Base-by-base conservation (phyloP, 176 grass and related monocot species). In the Alopecurus myosuroides region DNA sequence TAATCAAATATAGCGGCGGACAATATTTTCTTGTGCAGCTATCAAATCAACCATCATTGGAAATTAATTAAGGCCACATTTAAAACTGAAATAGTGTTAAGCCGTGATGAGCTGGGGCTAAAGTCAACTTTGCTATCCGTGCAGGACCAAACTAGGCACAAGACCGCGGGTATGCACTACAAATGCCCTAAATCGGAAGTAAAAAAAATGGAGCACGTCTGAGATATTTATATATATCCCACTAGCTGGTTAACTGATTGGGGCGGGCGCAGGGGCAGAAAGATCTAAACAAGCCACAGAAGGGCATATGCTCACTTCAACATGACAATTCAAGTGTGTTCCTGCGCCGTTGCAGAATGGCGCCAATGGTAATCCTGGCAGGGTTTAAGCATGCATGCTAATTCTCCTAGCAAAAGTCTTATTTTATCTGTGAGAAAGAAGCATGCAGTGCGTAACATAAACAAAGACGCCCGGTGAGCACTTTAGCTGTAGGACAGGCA, bases 71-170 rank as follows among this genome's bases (percentile, higher is more conserved):
- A 45, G 6, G 23, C 9, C 40, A 18, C 40, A 72, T 29, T 46
- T 15, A 46, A 17, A 28, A 9, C 56, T 60, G 30, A 62, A 28
- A 60, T 26, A 55, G 7, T 46, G 17, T 1, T 57, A 29, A 26
- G 57, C 25, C 17, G 4, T 62, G 58, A 62, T 31, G 78, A 14
- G 17, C 36, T 46, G 0, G 71, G 30, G 14, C 20, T 72, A 36
- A 72, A 37, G 76, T 86, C 65, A 79, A 58, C 71, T 50, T 74
- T 31, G 70, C 28, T 74, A 30, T 7, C 50, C 35, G 5, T 69
- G 37, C 68, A 70, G 5, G 37, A 41, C 11, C n/a, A 70, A 26
- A 44, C 39, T 44, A 44, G 39, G 68, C 11, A 42, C 11, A 14
- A 14, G 19, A 70, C 67, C 23, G 10, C 20, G 36, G 36, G 18